Percentiles rank a stretch among this genome's conserved stretches.
Evolutionary conservation across 441 rosid genomes (phyloP).

Genomic region (Pelargonium citronellum): DNA sequence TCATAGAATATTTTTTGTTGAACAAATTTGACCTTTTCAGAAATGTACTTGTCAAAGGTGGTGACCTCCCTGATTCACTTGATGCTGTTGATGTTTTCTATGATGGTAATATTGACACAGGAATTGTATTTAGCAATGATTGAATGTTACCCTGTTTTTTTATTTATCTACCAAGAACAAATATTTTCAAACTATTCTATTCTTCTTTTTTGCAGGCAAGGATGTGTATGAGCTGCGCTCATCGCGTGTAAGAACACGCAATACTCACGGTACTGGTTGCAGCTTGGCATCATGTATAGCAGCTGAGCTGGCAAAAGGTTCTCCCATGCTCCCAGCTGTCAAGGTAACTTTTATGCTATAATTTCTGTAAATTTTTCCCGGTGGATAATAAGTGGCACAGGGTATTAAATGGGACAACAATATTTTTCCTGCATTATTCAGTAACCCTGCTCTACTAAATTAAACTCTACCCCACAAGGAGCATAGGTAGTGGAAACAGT

Average conservation of each 20-base stretch:
- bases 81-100: slow-evolving; percentile 82
- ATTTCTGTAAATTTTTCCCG: too few species aligned
- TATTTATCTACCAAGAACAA: slow-evolving; percentile 3
- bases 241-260: slow-evolving; percentile 63
- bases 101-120: slow-evolving; percentile 47
- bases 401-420: neutral
- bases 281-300: slow-evolving; percentile 93
- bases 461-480: too few species aligned
- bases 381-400: neutral
- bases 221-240: slow-evolving; percentile 56
- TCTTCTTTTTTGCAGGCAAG: slow-evolving; percentile 39
- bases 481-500: too few species aligned
- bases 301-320: slow-evolving; percentile 94
- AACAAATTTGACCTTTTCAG: slow-evolving; percentile 35
- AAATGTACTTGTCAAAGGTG: slow-evolving; percentile 93
- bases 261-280: slow-evolving; percentile 97
- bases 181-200: slow-evolving; percentile 8
- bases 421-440: neutral
- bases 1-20: neutral
- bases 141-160: neutral
- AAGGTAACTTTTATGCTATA: slow-evolving; percentile 39
- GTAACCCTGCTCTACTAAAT: too few species aligned
- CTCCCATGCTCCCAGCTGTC: slow-evolving; percentile 68
- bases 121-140: neutral
- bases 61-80: slow-evolving; percentile 73